Conservation (phyloP, 305 asterid genomes). For the Fraxinus latifolia region DNA sequence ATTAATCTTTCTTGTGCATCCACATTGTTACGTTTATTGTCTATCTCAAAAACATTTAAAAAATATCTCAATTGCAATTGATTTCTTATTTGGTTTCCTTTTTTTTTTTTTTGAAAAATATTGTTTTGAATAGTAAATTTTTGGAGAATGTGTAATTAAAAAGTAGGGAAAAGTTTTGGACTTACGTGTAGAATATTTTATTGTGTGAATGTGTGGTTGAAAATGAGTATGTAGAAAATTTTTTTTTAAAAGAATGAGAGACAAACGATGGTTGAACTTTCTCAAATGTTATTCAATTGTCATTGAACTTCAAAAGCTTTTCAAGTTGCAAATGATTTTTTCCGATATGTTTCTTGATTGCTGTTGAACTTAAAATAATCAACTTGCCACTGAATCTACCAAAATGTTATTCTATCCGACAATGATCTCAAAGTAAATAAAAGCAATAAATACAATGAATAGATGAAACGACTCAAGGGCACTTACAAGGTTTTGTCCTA, state of each 20-base stretch:
- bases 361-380: background rate
- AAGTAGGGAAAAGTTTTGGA: too few species aligned
- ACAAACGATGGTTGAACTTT: background rate
- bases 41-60: background rate
- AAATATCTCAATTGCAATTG: background rate
- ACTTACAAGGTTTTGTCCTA: background rate
- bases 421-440: background rate
- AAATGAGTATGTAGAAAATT: too few species aligned
- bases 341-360: background rate
- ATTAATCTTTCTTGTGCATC: background rate
- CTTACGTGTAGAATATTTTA: too few species aligned
- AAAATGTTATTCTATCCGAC: background rate
- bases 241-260: too few species aligned
- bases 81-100: too few species aligned
- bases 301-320: background rate
- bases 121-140: too few species aligned
- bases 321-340: background rate
- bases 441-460: background rate
- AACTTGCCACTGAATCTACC: background rate
- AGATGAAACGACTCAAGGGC: background rate
- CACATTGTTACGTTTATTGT: background rate
- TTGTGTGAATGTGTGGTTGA: too few species aligned
- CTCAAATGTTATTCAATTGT: background rate
- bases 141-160: too few species aligned
- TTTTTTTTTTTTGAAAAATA: too few species aligned